A percentile compares a stretch with the other conserved stretches of the same genome.
Conservation (phyloP, 2,329 filamentous ascomycete genomes). For the Hawksworthiomyces lignivorus region DNA sequence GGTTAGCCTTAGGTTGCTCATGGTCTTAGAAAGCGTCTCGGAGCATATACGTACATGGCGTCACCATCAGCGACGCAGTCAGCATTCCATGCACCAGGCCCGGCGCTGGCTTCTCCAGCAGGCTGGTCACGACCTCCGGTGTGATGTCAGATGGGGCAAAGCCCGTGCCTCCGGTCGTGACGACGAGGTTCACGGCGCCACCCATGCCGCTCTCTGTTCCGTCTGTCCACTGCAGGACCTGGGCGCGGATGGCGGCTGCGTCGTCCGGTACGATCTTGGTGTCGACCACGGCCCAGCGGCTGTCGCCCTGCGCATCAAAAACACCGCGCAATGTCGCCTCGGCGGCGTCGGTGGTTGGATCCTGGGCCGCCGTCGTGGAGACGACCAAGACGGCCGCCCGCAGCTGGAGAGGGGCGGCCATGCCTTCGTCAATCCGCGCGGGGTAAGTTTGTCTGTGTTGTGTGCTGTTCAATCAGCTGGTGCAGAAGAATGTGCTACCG, state of each 20-base stretch:
- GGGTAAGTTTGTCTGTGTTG: too few species aligned
- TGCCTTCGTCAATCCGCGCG: too few species aligned
- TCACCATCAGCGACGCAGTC: slow-evolving; percentile 71
- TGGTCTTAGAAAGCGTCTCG: not conserved
- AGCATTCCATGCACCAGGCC: slow-evolving; percentile 96
- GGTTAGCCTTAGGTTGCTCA: slow-evolving; percentile 17
- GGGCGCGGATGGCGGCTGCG: slow-evolving; percentile 63
- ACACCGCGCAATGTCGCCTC: slow-evolving; percentile 59
- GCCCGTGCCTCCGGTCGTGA: slow-evolving; percentile 89
- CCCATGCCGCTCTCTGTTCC: slow-evolving; percentile 29
- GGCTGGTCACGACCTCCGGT: slow-evolving; percentile 75
- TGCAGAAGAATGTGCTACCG: too few species aligned
- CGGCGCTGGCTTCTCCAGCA: slow-evolving; percentile 79
- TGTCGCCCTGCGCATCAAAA: slow-evolving; percentile 57
- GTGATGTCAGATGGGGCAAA: slow-evolving; percentile 82
- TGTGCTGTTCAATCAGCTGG: too few species aligned
- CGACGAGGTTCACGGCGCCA: slow-evolving; percentile 57
- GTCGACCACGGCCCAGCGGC: slow-evolving; percentile 62
- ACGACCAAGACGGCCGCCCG: slow-evolving; percentile 75
- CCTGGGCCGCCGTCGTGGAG: slow-evolving; percentile 78
- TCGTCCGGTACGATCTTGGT: slow-evolving; percentile 75
- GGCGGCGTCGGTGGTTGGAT: slow-evolving; percentile 72
- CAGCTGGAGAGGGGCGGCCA: slow-evolving; percentile 47
- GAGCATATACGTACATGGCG: slow-evolving; percentile 79
- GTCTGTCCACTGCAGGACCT: slow-evolving; percentile 69